Evolutionary conservation across 2,329 filamentous ascomycete genomes (phyloP).

Genomic region (Akanthomyces uredinophilus): DNA sequence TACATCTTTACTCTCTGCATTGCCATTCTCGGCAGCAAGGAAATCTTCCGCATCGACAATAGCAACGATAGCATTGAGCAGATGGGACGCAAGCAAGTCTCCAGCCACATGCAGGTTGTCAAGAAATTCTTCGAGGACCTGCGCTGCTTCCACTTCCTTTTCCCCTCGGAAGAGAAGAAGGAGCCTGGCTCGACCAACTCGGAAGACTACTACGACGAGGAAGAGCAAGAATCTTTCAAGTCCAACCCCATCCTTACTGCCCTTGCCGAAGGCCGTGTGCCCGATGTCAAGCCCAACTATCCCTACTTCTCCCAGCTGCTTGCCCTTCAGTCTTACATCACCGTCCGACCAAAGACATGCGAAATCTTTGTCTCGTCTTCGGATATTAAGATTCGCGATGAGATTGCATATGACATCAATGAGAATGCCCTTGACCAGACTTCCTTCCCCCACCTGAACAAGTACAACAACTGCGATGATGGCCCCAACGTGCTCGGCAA

Average conservation of each 20-base stretch:
- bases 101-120: conserved; percentile 65
- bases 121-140: conserved; percentile 62
- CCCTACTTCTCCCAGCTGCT: conserved; percentile 56
- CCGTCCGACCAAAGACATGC: conserved; percentile 52
- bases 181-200: conserved; percentile 58
- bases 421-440: conserved; percentile 38
- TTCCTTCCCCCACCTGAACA: conserved; percentile 53
- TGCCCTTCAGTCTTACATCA: conserved; percentile 47
- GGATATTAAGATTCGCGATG: conserved; percentile 46
- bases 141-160: conserved; percentile 59
- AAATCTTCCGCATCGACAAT: conserved; percentile 39
- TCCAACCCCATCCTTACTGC: conserved; percentile 59
- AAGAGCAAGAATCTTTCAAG: conserved; percentile 53
- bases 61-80: conserved; percentile 40
- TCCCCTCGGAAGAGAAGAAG: conserved; percentile 51
- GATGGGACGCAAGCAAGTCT: conserved; percentile 59
- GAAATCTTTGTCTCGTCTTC: conserved; percentile 55
- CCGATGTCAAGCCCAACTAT: conserved; percentile 56
- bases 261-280: conserved; percentile 51
- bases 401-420: conserved; percentile 40
- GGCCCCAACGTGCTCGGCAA: conserved; percentile 45
- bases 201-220: conserved; percentile 43
- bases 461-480: conserved; percentile 49
- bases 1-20: conserved; percentile 51
- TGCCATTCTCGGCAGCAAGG: conserved; percentile 35